Evolutionary conservation across 768 basidiomycete genomes (phyloP), one percentile per base, ranked within the genome.

Genomic region (Fomitopsis serialis): DNA sequence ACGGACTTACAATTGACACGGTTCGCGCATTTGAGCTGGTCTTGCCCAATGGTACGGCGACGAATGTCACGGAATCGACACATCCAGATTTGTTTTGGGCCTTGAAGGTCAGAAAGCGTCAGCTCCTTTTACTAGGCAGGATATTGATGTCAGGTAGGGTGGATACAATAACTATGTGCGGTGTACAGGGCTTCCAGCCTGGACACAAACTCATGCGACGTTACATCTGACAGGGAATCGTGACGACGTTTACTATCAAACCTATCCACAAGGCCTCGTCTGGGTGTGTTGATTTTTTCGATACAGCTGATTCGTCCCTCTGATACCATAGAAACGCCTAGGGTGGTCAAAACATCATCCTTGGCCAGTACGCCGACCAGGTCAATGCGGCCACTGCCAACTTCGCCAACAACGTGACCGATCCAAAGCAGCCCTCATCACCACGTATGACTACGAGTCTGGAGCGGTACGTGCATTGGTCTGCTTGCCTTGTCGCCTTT

Each of bases 101-200:
- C 17, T 61, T 78, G 17, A 76, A 70, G 63, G 76, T 75, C 55
- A 22, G 63, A 21, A 42, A 5, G 2, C 24, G 24, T 3, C 13
- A 9, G 17, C n/a, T 29, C 8, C 8, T 22, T 7, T 7, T 17
- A 8, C 12, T 42, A 25, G 2, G n/a, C n/a, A n/a, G n/a, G 21
- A 29, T 3, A 48, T 25, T 48, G 27, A 48, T 21, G 3, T 12
- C 24, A 13, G 9, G 12, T 51, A 84, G 80, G 85, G 84, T 27
- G 84, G 83, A 10, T 63, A 72, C 57, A 85, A 87, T 56, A 87
- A 86, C 56, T 85, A 82, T 54, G 76, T 75, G 40, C n/a, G 52
- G 10, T 66, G 49, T 8, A 34, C 21, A 21, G 15, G 12, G 23
- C 13, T 25, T 27, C 8, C 13, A 8, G 12, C 15, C 29, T 36